A percentile compares a stretch with the other conserved stretches of the same genome.
Conservation (phyloP, 1,139 yeast genomes). For the Martiniozyma asiatica region DNA sequence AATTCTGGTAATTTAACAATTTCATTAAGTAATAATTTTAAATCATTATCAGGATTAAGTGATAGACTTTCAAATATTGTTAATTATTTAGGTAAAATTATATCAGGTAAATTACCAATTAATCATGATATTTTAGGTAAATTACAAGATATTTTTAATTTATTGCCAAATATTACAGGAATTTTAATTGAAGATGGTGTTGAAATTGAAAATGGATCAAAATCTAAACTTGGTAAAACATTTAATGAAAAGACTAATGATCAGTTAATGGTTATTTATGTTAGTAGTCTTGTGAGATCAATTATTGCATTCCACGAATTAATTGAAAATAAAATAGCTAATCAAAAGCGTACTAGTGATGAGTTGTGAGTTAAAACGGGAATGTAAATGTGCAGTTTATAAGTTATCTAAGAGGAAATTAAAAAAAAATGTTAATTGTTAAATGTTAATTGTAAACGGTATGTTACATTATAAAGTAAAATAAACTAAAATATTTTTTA, state of each 20-base stretch:
- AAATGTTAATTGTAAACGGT: no score
- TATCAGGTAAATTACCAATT: conserved; percentile 62
- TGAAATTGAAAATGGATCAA: conserved; percentile 12
- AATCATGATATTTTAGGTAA: conserved; percentile 87
- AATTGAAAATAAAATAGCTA: conserved; percentile 89
- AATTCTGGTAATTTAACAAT: conserved; percentile 90
- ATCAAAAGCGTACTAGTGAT: no score
- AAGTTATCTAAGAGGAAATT: no score
- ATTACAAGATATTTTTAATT: conserved; percentile 87
- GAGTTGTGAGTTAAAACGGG: background rate
- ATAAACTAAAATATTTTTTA: conserved; percentile 1
- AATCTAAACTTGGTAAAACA: conserved; percentile 52
- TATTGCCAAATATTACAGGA: conserved; percentile 68
- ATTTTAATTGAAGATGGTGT: conserved; percentile 23
- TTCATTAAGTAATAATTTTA: conserved; percentile 78
- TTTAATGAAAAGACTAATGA: conserved; percentile 91
- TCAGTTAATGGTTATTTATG: conserved; percentile 86
- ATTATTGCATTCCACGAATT: conserved; percentile 94
- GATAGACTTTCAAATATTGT: conserved; percentile 73
- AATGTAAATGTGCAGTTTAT: no score
- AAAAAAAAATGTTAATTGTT: no score
- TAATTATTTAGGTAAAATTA: conserved; percentile 64
- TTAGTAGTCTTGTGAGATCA: conserved; percentile 82
- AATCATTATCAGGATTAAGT: conserved; percentile 77
- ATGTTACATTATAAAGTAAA: no score